These are phyloP conservation scores for Botrytis byssoidea DNA, from an alignment of 2,329 filamentous ascomycete species.

Conservation along the genomic window DNA sequence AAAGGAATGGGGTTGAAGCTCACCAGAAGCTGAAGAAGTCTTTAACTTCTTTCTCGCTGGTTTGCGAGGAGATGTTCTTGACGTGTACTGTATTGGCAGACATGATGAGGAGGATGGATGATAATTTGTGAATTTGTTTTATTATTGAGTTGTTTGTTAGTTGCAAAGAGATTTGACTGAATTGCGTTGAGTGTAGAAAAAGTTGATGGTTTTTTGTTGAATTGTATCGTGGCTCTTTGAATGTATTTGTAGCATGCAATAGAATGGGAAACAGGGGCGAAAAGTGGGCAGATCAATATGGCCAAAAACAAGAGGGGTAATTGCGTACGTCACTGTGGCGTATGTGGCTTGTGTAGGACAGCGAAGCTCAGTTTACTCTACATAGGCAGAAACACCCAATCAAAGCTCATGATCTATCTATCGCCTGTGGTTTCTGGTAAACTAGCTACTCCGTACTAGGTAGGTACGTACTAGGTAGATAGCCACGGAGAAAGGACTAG, in stretches of 20 bases:
- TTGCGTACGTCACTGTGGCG: constrained; percentile 13
- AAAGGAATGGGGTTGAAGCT: constrained; percentile 36
- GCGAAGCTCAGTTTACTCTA: not conserved
- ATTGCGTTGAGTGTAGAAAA: not conserved
- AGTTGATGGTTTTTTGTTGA: constrained; percentile 1
- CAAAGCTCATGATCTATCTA: not conserved
- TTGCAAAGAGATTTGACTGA: not conserved
- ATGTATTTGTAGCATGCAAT: constrained; percentile 14
- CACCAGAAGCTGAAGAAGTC: constrained; percentile 98
- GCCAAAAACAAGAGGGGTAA: constrained; percentile 7
- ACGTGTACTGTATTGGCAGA: constrained; percentile 69
- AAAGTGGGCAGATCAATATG: constrained; percentile 17
- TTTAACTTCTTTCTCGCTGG: constrained; percentile 84
- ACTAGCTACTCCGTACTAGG: not conserved
- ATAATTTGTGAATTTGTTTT: not conserved
- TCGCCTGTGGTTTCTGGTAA: not conserved
- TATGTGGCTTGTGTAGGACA: constrained; percentile 3
- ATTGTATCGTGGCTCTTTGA: constrained; percentile 4
- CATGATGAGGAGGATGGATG: constrained; percentile 26
- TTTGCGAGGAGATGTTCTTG: constrained; percentile 80
- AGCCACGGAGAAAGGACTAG: not conserved
- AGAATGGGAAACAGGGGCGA: not conserved
- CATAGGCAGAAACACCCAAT: not conserved
- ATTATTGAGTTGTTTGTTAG: not conserved
- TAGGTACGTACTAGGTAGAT: not conserved